phyloP scores from a whole-genome alignment of 768 basidiomycete species.

The Tylopilus plumbeoviolaceoides region DNA sequence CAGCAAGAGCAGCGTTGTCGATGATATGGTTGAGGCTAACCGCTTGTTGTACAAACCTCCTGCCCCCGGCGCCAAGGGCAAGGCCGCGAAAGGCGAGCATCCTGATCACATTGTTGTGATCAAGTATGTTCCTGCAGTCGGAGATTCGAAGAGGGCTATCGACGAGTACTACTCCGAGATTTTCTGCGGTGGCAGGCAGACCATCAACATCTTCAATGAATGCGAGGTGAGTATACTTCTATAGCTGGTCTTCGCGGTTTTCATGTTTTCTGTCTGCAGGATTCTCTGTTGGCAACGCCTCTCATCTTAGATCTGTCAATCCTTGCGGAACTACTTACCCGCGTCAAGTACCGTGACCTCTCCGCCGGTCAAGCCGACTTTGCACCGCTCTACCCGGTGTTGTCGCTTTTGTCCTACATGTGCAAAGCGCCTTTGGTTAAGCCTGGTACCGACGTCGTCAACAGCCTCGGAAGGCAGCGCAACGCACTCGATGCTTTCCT shows the following conservation, averaged over 20 bases:
- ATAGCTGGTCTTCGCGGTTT: neutral
- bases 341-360: conserved; percentile 78
- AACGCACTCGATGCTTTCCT: conserved; percentile 91
- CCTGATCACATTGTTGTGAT: conserved; percentile 97
- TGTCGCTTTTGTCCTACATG: conserved; percentile 95
- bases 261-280: conserved; percentile 39
- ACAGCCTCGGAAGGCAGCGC: conserved; percentile 92
- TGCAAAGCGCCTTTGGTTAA: conserved; percentile 98
- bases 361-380: conserved; percentile 53
- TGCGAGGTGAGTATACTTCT: conserved; percentile 65
- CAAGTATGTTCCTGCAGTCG: conserved; percentile 95
- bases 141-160: conserved; percentile 98
- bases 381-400: conserved; percentile 81
- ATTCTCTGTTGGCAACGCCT: conserved; percentile 93
- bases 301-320: conserved; percentile 93
- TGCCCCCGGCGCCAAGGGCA: conserved; percentile 48
- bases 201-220: conserved; percentile 97
- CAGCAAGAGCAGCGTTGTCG: conserved; percentile 93
- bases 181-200: conserved; percentile 90
- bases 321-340: conserved; percentile 90
- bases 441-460: conserved; percentile 90
- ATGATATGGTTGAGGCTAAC: conserved; percentile 97
- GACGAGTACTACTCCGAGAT: conserved; percentile 99
- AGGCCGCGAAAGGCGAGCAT: conserved; percentile 83
- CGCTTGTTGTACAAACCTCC: conserved; percentile 85